Percentiles rank a stretch among this genome's conserved stretches.
phyloP scores from a whole-genome alignment of 345 rosid genomes.

The Gynandropsis gynandra region DNA sequence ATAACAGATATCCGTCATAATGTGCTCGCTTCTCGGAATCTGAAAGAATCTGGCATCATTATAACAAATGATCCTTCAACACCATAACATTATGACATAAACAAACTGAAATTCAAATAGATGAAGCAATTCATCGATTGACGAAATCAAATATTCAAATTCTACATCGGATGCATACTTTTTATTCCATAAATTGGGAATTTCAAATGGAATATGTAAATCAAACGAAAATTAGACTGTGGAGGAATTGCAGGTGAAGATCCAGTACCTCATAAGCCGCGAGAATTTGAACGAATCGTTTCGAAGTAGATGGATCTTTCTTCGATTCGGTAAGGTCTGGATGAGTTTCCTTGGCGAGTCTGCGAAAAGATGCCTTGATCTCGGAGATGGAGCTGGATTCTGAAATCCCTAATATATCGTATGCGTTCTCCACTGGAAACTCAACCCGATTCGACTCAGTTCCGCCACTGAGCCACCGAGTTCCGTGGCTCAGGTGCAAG shows the following conservation, averaged over 20 bases:
- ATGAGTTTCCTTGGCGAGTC: slow-evolving; percentile 83
- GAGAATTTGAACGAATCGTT: slow-evolving; percentile 71
- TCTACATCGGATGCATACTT: too few relatives aligned
- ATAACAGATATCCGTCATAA: slow-evolving; percentile 56
- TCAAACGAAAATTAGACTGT: neutral
- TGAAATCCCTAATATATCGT: slow-evolving; percentile 60
- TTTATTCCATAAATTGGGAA: too few relatives aligned
- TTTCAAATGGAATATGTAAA: neutral
- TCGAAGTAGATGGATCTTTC: slow-evolving; percentile 40
- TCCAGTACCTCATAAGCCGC: slow-evolving; percentile 81
- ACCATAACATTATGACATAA: slow-evolving; percentile 10
- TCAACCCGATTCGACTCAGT: slow-evolving; percentile 44
- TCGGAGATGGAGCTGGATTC: slow-evolving; percentile 65
- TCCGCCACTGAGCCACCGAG: slow-evolving; percentile 43
- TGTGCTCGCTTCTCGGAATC: slow-evolving; percentile 54
- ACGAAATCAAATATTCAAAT: too few relatives aligned
- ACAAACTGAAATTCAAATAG: too few relatives aligned
- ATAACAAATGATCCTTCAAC: slow-evolving; percentile 5
- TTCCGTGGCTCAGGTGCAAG: slow-evolving; percentile 16
- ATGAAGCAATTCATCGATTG: too few relatives aligned
- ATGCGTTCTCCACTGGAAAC: slow-evolving; percentile 58
- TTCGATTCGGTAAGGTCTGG: slow-evolving; percentile 59
- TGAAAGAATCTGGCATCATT: slow-evolving; percentile 80
- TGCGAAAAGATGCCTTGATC: slow-evolving; percentile 81
- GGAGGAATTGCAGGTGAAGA: neutral